phyloP scores from a whole-genome alignment of 352 stramenopile genomes.

The Pythium dissotocum region DNA sequence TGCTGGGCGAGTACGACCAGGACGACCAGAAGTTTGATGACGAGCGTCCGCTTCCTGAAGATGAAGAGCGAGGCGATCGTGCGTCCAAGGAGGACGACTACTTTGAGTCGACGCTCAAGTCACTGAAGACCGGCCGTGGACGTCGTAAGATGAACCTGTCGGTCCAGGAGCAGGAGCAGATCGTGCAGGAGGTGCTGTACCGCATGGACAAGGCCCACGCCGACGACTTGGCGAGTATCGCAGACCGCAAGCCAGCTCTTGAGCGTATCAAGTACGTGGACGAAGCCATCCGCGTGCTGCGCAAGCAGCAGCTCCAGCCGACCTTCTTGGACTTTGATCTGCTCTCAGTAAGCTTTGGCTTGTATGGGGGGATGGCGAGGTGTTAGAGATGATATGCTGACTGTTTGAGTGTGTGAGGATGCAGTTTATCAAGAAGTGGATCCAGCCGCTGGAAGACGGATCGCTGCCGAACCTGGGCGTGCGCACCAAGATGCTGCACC shows the following conservation, averaged over 20 bases:
- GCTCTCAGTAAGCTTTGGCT: constrained; percentile 49
- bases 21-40: constrained; percentile 78
- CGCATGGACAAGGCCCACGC: constrained; percentile 87
- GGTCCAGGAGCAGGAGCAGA: constrained; percentile 83
- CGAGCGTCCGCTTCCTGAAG: constrained; percentile 66
- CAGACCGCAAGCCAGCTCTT: constrained; percentile 56
- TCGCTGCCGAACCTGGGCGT: constrained; percentile 82
- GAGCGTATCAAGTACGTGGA: constrained; percentile 88
- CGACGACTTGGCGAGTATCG: constrained; percentile 73
- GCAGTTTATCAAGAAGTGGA: constrained; percentile 91
- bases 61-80: constrained; percentile 27
- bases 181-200: constrained; percentile 87
- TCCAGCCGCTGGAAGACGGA: constrained; percentile 79
- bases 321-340: constrained; percentile 88
- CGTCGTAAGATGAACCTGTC: constrained; percentile 80
- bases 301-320: constrained; percentile 85
- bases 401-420: constrained; percentile 1
- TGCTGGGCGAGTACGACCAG: constrained; percentile 79
- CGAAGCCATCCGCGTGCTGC: constrained; percentile 65
- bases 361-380: background rate
- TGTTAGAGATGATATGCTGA: background rate
- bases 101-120: constrained; percentile 83
- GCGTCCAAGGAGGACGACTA: constrained; percentile 60
- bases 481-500: constrained; percentile 85
- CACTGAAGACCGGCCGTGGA: constrained; percentile 76